A percentile compares a stretch with the other conserved stretches of the same genome.
Evolutionary conservation across 2,329 filamentous ascomycete species (phyloP).

Genomic region (Dissoconium aciculare): DNA sequence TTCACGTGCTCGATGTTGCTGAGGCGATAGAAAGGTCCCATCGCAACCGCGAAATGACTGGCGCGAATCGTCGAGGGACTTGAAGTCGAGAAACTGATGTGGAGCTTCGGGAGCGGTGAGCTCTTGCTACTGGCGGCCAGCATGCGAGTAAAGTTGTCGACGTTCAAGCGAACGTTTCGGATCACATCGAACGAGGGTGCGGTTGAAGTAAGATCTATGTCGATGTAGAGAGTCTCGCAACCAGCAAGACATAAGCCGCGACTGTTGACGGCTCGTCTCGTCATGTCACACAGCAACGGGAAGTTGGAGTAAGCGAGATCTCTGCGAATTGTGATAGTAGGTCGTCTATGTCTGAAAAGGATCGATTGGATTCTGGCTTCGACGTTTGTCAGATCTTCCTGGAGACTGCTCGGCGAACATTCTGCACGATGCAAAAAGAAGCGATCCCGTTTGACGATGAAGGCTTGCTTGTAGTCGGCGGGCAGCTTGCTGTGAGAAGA

Average conservation of each 20-base stretch:
- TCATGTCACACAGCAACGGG: neutral
- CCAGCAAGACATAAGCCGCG: neutral
- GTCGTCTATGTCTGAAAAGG: neutral
- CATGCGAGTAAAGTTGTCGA: neutral
- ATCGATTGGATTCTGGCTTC: neutral
- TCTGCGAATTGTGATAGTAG: too few relatives aligned
- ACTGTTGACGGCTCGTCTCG: neutral
- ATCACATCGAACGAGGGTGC: neutral
- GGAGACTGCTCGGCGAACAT: too few relatives aligned
- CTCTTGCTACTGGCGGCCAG: neutral
- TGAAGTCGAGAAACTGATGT: neutral
- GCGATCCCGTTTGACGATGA: neutral
- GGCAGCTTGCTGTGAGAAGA: too few relatives aligned
- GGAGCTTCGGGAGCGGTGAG: neutral
- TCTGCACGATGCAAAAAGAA: neutral
- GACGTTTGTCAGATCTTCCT: neutral
- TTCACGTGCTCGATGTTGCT: too few relatives aligned
- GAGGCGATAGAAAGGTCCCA: conserved; percentile 2
- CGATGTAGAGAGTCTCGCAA: neutral
- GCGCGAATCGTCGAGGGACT: neutral
- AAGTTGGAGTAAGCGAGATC: too few relatives aligned
- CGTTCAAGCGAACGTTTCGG: conserved; percentile 1
- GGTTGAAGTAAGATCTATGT: neutral
- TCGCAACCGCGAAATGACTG: conserved; percentile 2
- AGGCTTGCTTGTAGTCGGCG: too few relatives aligned